These are phyloP conservation scores for Penicillium riverlandense DNA, from an alignment of 495 filamentous ascomycete genomes.

Conservation along the genomic window DNA sequence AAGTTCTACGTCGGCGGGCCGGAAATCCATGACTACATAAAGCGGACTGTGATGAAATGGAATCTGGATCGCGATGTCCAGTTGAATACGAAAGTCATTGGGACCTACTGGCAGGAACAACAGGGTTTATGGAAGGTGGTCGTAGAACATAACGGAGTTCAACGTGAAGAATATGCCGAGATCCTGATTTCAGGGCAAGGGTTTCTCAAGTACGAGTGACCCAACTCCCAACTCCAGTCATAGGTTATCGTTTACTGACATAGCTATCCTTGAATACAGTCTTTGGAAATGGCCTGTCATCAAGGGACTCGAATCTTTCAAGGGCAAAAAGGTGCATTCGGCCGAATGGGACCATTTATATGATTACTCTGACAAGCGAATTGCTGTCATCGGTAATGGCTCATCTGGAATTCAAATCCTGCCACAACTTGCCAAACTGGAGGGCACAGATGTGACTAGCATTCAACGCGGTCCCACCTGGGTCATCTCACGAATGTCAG, in stretches of 20 bases:
- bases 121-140: constrained; percentile 23
- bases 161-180: constrained; percentile 36
- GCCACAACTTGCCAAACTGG: constrained; percentile 36
- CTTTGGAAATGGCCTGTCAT: constrained; percentile 37
- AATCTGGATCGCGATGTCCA: constrained; percentile 42
- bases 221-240: no score
- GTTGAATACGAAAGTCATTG: constrained; percentile 36
- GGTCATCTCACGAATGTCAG: constrained; percentile 18
- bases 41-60: constrained; percentile 43
- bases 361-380: constrained; percentile 37
- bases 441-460: constrained; percentile 15
- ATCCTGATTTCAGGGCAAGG: constrained; percentile 30
- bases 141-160: constrained; percentile 12
- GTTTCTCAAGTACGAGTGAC: constrained; percentile 12
- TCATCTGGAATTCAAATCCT: constrained; percentile 47
- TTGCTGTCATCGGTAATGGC: constrained; percentile 46
- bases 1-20: constrained; percentile 47
- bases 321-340: constrained; percentile 43
- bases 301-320: constrained; percentile 37
- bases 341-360: constrained; percentile 39
- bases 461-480: constrained; percentile 23
- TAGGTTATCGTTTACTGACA: no score
- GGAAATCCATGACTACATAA: constrained; percentile 54
- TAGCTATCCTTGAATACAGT: no score
- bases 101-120: constrained; percentile 40